Conservation (phyloP, 495 filamentous ascomycete species). For the Tuber melanosporum region DNA sequence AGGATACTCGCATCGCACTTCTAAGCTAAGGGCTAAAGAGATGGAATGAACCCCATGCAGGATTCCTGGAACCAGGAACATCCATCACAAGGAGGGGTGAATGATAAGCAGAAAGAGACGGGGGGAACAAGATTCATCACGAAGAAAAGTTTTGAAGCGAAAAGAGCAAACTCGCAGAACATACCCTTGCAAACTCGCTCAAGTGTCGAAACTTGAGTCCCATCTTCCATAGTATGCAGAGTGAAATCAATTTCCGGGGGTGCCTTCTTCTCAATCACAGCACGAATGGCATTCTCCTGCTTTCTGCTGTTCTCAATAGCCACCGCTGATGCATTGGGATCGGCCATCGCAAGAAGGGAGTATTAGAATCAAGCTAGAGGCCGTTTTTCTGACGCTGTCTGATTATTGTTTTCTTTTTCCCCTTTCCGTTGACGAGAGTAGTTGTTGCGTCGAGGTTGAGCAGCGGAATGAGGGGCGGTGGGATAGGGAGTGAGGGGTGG, state of each 20-base stretch:
- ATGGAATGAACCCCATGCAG: not conserved
- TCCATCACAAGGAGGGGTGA: not conserved
- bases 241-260: conserved; percentile 97
- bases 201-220: conserved; percentile 82
- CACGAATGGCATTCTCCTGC: conserved; percentile 66
- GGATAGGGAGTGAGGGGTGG: conserved; percentile 22
- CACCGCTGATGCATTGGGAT: conserved; percentile 31
- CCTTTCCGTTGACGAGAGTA: not conserved
- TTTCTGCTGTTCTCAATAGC: conserved; percentile 42
- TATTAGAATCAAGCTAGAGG: not conserved
- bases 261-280: conserved; percentile 85
- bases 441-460: conserved; percentile 10
- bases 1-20: not conserved
- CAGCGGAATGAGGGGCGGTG: conserved; percentile 13
- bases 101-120: not conserved
- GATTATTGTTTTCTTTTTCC: not conserved
- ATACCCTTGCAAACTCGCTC: conserved; percentile 97
- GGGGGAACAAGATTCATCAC: not conserved
- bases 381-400: not conserved
- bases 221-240: conserved; percentile 96
- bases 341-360: conserved; percentile 34
- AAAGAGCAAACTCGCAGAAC: conserved; percentile 18
- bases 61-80: not conserved
- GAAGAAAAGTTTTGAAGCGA: not conserved
- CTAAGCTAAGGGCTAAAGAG: not conserved